Conservation (phyloP, 78 protist genomes). For the Creolimax fragrantissima region DNA sequence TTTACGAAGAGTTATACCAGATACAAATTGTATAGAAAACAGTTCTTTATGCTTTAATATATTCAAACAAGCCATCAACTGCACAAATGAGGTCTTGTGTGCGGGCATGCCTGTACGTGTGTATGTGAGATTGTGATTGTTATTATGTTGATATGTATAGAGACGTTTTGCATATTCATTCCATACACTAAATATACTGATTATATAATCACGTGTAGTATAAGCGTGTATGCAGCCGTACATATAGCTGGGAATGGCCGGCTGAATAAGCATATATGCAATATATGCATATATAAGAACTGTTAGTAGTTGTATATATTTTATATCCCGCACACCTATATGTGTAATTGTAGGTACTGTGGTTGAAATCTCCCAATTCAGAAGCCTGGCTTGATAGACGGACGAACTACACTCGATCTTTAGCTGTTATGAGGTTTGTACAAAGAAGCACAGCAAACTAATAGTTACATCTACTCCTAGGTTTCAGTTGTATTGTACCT, state of each 20-base stretch:
- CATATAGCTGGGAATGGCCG: no score
- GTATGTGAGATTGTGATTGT: neutral
- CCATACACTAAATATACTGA: neutral
- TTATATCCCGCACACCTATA: no score
- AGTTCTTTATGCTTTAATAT: no score
- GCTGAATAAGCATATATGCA: no score
- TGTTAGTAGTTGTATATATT: neutral
- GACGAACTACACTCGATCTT: constrained; percentile 80
- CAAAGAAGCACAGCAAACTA: no score
- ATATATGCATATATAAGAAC: no score
- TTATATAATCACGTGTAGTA: neutral
- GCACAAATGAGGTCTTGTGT: neutral
- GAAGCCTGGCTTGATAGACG: constrained; percentile 70
- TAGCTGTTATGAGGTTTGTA: constrained; percentile 77
- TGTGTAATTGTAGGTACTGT: neutral
- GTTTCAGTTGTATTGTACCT: no score
- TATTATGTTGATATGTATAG: neutral
- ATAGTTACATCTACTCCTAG: no score
- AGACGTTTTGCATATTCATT: neutral
- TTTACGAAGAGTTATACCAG: no score
- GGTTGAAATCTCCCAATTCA: constrained; percentile 1
- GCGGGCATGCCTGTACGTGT: neutral
- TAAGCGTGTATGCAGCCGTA: neutral
- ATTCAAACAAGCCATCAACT: constrained; percentile 54
- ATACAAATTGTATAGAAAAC: no score